Evolutionary conservation across 257 asterid species (phyloP).

Genomic region (Solanum neorickii): DNA sequence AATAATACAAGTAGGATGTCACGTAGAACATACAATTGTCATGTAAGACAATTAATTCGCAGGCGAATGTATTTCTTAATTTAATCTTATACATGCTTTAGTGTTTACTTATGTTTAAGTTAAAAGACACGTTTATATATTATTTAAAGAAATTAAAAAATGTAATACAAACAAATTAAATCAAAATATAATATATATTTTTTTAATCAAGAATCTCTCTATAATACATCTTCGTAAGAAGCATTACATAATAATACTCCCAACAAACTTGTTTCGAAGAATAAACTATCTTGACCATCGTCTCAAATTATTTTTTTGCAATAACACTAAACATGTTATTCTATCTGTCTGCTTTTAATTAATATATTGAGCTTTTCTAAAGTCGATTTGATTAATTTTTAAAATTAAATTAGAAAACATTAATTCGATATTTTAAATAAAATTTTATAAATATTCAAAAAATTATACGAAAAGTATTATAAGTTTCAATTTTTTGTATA

Average conservation of each 20-base stretch:
- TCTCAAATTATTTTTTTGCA: background rate
- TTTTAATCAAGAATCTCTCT: background rate
- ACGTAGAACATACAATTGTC: background rate
- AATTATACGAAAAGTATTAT: too few relatives aligned
- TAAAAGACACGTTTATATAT: too few relatives aligned
- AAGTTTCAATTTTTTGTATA: too few relatives aligned
- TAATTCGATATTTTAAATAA: too few relatives aligned
- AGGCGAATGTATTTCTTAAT: background rate
- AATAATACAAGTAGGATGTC: background rate
- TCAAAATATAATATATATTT: background rate
- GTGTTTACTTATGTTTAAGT: too few relatives aligned
- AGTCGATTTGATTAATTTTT: too few relatives aligned
- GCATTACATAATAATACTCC: background rate
- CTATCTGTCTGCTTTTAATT: too few relatives aligned
- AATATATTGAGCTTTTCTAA: accelerated
- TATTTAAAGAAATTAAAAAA: background rate
- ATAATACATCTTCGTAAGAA: too few relatives aligned
- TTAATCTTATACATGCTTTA: too few relatives aligned
- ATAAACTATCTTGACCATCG: background rate
- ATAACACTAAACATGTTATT: too few relatives aligned
- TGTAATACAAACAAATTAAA: background rate
- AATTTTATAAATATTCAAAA: too few relatives aligned
- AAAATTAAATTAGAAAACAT: too few relatives aligned
- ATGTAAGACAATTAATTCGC: background rate
- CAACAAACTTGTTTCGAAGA: background rate